phyloP scores from a whole-genome alignment of 176 grass and related monocot species.

The Oryza meridionalis region DNA sequence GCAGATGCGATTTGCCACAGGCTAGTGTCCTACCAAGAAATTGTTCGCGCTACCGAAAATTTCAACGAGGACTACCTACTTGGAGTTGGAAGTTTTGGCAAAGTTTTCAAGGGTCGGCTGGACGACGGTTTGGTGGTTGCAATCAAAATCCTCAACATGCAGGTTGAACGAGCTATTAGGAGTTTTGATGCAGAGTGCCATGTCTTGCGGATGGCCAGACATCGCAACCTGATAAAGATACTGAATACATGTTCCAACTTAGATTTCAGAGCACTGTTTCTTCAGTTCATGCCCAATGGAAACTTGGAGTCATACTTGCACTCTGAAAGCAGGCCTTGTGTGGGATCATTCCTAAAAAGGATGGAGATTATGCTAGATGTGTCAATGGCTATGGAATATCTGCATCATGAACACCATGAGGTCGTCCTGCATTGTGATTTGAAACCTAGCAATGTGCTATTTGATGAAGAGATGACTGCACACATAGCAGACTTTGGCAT shows the following conservation, averaged over 20 bases:
- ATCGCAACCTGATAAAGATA: constrained; percentile 21
- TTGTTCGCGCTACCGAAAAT: background rate
- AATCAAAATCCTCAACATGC: background rate
- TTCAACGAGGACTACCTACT: background rate
- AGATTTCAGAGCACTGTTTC: background rate
- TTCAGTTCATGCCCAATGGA: constrained; percentile 11
- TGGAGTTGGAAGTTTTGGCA: constrained; percentile 6
- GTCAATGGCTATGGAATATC: no score
- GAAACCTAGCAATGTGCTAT: no score
- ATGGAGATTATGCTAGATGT: background rate
- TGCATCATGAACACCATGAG: no score
- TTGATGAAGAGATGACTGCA: no score
- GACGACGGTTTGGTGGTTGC: background rate
- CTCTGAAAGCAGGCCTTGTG: background rate
- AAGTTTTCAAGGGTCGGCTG: background rate
- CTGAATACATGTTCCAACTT: background rate
- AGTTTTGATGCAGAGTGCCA: background rate
- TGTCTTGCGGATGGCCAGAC: background rate
- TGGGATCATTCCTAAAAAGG: background rate
- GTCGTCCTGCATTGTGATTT: no score
- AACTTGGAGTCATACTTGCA: background rate
- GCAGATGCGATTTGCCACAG: background rate
- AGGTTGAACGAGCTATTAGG: background rate
- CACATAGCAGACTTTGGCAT: no score
- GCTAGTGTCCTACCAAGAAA: background rate